Evolutionary conservation across 2,329 filamentous ascomycete genomes (phyloP).

Genomic region (Neofusicoccum sp.): DNA sequence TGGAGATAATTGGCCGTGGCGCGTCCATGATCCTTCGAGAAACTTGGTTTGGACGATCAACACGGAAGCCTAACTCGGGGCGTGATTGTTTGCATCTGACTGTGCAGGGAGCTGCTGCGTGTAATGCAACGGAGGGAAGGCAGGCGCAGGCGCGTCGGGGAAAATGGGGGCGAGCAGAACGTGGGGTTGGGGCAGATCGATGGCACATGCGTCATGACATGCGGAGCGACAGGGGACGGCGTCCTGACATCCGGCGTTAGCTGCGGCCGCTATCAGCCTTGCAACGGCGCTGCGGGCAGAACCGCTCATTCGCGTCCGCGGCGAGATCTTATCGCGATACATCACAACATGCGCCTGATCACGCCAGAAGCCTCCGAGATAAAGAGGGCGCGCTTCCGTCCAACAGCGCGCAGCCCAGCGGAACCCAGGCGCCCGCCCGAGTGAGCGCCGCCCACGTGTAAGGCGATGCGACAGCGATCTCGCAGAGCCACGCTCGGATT

Average conservation of each 20-base stretch:
- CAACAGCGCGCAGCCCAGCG: background rate
- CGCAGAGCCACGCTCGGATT: conserved; percentile 5
- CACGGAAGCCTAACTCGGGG: no score
- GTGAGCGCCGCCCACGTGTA: background rate
- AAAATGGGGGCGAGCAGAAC: no score
- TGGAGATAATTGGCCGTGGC: no score
- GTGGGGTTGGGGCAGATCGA: no score
- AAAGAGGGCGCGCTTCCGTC: background rate
- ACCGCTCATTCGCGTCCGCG: background rate
- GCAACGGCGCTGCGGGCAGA: background rate
- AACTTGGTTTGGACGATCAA: no score
- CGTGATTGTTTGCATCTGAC: no score
- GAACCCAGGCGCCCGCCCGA: background rate
- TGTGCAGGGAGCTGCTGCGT: no score
- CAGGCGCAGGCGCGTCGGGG: no score
- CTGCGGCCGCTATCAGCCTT: background rate
- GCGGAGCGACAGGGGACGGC: background rate
- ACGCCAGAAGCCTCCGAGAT: background rate
- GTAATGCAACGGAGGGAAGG: no score
- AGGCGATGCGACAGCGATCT: background rate
- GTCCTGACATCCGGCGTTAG: background rate
- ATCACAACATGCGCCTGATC: background rate
- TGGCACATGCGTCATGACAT: background rate
- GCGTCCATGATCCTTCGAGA: no score
- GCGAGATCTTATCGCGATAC: background rate